Conservation (phyloP, 2,329 filamentous ascomycete species). For the Exophiala sp. region DNA sequence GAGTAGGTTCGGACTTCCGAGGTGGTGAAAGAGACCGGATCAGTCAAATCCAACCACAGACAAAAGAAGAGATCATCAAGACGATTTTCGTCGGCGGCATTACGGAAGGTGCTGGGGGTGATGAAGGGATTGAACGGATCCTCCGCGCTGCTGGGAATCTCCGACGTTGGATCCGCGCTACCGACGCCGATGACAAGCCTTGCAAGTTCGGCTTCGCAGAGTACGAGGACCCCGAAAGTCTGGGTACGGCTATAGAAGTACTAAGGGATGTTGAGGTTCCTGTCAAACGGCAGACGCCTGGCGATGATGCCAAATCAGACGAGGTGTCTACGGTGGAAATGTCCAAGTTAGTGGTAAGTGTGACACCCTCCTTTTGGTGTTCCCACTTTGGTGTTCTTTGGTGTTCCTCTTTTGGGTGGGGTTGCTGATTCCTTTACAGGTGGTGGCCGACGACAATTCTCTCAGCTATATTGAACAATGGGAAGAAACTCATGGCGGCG, state of each 20-base stretch:
- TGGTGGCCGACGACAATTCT: conserved; percentile 74
- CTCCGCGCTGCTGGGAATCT: conserved; percentile 70
- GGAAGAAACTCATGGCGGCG: conserved; percentile 58
- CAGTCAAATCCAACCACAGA: conserved; percentile 69
- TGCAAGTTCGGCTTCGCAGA: conserved; percentile 92
- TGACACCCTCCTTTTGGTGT: neutral
- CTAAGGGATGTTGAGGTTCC: conserved; percentile 78
- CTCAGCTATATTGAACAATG: conserved; percentile 80
- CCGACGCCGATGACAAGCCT: conserved; percentile 71
- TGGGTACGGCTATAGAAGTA: conserved; percentile 78
- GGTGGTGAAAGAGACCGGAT: conserved; percentile 64
- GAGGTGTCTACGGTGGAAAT: conserved; percentile 45
- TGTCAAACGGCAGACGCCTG: conserved; percentile 60
- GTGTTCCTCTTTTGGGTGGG: too few species aligned
- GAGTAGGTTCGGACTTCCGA: conserved; percentile 37
- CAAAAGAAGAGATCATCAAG: conserved; percentile 80
- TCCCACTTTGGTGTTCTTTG: conserved; percentile 2
- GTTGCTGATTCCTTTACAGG: too few species aligned
- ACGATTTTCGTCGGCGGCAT: conserved; percentile 88
- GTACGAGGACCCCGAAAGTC: conserved; percentile 83
- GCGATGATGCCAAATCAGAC: conserved; percentile 35
- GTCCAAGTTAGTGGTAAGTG: conserved; percentile 58
- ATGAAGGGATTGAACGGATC: conserved; percentile 72
- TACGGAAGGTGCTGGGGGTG: conserved; percentile 68
- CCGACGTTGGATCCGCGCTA: conserved; percentile 75